Evolutionary conservation across 805 yeast species (phyloP).

Genomic region (Candida michaelii): DNA sequence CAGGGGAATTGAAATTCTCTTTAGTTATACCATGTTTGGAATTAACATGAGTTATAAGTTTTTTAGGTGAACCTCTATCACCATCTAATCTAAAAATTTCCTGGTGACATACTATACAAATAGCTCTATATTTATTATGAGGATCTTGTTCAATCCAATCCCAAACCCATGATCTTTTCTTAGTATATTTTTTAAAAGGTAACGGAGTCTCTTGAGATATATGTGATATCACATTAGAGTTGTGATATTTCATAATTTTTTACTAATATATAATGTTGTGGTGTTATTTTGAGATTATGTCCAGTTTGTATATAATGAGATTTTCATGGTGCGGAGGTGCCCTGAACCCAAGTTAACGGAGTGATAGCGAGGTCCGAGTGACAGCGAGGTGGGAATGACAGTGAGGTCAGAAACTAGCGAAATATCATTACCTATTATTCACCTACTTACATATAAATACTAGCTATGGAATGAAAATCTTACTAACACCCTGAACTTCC

Average conservation of each 20-base stretch:
- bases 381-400: too few species aligned
- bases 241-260: constrained; percentile 5
- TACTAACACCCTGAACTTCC: constrained; percentile 65
- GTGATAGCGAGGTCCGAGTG: too few species aligned
- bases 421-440: too few species aligned
- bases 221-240: constrained; percentile 17
- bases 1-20: constrained; percentile 12
- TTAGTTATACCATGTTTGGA: constrained; percentile 18
- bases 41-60: constrained; percentile 18
- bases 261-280: neutral
- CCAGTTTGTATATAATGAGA: constrained; percentile 1
- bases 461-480: constrained; percentile 61
- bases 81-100: constrained; percentile 18
- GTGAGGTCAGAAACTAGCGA: too few species aligned
- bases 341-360: too few species aligned
- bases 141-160: constrained; percentile 21
- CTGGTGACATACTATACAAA: constrained; percentile 18
- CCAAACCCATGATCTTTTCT: constrained; percentile 21
- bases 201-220: constrained; percentile 17
- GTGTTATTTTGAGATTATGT: constrained; percentile 6
- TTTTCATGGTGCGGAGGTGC: neutral
- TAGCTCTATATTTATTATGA: constrained; percentile 17
- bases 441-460: too few species aligned
- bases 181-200: constrained; percentile 19
- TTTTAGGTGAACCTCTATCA: constrained; percentile 20